phyloP scores from a whole-genome alignment of 495 filamentous ascomycete genomes.

The Durotheca rogersii region DNA sequence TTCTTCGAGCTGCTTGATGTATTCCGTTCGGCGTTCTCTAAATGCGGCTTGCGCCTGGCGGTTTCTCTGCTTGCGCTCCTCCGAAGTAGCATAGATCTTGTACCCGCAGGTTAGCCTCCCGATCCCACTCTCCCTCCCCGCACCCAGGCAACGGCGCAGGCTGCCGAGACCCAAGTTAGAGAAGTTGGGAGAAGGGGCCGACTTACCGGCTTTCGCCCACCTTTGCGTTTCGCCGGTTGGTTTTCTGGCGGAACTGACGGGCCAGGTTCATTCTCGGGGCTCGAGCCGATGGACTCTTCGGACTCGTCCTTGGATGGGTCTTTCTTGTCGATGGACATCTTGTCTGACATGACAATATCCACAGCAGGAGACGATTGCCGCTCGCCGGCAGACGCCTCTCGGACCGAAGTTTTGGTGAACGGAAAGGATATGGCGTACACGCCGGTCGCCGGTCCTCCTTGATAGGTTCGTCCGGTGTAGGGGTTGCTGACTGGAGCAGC shows the following conservation, averaged over 20 bases:
- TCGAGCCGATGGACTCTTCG: constrained; percentile 57
- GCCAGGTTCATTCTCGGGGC: constrained; percentile 51
- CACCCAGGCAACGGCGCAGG: constrained; percentile 10
- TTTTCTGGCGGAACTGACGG: constrained; percentile 43
- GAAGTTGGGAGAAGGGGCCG: neutral
- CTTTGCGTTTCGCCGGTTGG: constrained; percentile 79
- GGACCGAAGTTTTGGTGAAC: constrained; percentile 7
- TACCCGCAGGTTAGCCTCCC: constrained; percentile 34
- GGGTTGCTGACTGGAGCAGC: constrained; percentile 13
- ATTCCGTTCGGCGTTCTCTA: constrained; percentile 93
- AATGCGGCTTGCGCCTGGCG: constrained; percentile 97
- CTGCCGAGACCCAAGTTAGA: constrained; percentile 25
- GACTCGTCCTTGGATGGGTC: constrained; percentile 52
- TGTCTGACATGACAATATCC: constrained; percentile 53
- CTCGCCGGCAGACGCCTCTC: constrained; percentile 39
- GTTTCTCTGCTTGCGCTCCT: constrained; percentile 97
- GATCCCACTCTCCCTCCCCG: constrained; percentile 19
- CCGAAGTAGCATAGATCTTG: constrained; percentile 93
- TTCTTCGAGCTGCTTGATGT: constrained; percentile 97
- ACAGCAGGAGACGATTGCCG: constrained; percentile 32
- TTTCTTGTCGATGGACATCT: constrained; percentile 62
- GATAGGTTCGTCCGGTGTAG: constrained; percentile 19
- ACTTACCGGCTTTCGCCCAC: constrained; percentile 94
- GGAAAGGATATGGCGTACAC: constrained; percentile 5
- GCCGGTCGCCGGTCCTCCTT: constrained; percentile 12